Evolutionary conservation across 164 flowering plant species (phyloP).

Genomic region (Vitis riparia): DNA sequence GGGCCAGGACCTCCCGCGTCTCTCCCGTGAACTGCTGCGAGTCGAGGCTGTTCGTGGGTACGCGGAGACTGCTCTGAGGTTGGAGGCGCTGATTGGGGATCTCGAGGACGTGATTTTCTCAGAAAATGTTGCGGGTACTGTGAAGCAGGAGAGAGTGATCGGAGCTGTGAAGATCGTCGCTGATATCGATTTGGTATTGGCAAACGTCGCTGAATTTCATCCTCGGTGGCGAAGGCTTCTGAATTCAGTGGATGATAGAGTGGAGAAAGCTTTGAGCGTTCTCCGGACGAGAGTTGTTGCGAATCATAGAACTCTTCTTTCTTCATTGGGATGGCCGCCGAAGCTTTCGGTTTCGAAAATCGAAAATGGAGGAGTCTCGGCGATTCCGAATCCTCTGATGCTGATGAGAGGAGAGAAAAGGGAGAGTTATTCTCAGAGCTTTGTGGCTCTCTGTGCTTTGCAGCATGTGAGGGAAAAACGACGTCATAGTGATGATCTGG

Average conservation of each 20-base stretch:
- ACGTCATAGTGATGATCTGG: conserved; percentile 11
- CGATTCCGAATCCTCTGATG: conserved; percentile 51
- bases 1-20: not conserved
- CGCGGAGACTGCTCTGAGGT: conserved; percentile 43
- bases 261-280: conserved; percentile 41
- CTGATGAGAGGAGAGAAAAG: conserved; percentile 46
- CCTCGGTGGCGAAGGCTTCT: conserved; percentile 55
- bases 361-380: conserved; percentile 25
- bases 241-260: conserved; percentile 61
- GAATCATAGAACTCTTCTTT: conserved; percentile 58
- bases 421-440: conserved; percentile 46
- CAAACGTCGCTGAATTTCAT: conserved; percentile 16
- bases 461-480: conserved; percentile 57
- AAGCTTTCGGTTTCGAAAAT: conserved; percentile 34
- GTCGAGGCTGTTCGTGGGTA: not conserved
- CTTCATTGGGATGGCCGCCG: conserved; percentile 79
- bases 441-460: conserved; percentile 60
- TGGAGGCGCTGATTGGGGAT: conserved; percentile 76
- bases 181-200: conserved; percentile 44
- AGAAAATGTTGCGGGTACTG: too few relatives aligned
- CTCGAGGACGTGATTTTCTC: conserved; percentile 61
- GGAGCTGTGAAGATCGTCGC: conserved; percentile 37
- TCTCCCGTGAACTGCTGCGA: not conserved
- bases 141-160: conserved; percentile 39
- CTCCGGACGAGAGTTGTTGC: conserved; percentile 57